Conservation (phyloP, 371 early-diverging fungal species). For the Rhizomucor miehei region DNA sequence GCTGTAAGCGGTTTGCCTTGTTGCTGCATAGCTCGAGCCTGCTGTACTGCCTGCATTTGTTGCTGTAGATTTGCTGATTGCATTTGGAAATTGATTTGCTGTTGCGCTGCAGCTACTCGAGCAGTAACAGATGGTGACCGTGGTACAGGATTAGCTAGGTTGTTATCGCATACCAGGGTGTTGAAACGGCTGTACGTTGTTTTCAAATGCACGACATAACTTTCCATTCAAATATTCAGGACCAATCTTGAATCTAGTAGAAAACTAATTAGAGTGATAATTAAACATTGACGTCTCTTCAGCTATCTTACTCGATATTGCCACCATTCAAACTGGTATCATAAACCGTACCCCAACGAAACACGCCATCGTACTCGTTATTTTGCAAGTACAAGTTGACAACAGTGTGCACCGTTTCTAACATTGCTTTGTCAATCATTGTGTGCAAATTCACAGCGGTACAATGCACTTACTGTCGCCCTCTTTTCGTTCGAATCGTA, state of each 20-base stretch:
- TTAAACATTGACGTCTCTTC: neutral
- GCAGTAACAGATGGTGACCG: conserved; percentile 43
- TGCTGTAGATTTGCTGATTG: conserved; percentile 13
- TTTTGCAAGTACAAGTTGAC: conserved; percentile 49
- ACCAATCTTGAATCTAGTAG: conserved; percentile 49
- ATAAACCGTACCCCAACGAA: conserved; percentile 56
- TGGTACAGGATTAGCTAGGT: conserved; percentile 45
- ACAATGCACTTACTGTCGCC: conserved; percentile 35
- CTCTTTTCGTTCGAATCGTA: conserved; percentile 58
- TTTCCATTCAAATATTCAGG: conserved; percentile 58
- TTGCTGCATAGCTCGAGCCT: conserved; percentile 30
- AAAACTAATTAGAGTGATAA: neutral
- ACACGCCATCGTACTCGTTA: conserved; percentile 51
- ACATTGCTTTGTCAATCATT: neutral
- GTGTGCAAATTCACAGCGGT: no score
- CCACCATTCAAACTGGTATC: conserved; percentile 60
- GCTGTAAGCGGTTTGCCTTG: conserved; percentile 23
- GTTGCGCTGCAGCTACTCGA: conserved; percentile 33
- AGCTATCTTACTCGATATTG: conserved; percentile 54
- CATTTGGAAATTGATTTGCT: conserved; percentile 20
- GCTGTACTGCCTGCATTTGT: conserved; percentile 18
- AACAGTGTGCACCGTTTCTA: conserved; percentile 54
- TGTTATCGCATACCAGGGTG: conserved; percentile 50
- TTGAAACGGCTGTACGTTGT: conserved; percentile 52
- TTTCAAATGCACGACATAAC: conserved; percentile 53